A percentile compares a stretch with the other conserved stretches of the same genome.
phyloP scores from a whole-genome alignment of 2,329 filamentous ascomycete genomes.

The Parafenestella ontariensis region DNA sequence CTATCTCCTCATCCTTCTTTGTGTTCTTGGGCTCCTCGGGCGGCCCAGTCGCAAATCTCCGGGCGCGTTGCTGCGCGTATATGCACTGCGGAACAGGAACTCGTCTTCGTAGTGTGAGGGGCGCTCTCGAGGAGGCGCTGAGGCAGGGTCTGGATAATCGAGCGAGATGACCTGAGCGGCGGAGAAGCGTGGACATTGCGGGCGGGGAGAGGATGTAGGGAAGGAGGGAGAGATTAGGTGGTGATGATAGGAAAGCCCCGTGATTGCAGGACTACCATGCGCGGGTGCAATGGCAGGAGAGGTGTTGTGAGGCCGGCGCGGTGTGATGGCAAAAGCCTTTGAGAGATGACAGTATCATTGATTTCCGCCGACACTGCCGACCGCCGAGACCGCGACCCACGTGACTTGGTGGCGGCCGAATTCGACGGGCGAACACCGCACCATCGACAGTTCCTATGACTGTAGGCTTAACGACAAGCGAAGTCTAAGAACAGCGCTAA shows the following conservation, averaged over 20 bases:
- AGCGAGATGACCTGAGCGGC: constrained; percentile 71
- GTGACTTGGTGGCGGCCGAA: too few species aligned
- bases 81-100: constrained; percentile 52
- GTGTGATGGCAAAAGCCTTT: constrained; percentile 22
- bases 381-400: too few species aligned
- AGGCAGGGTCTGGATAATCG: constrained; percentile 66
- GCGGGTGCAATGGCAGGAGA: constrained; percentile 5
- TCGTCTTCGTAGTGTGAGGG: constrained; percentile 44
- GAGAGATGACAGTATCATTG: constrained; percentile 21
- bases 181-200: constrained; percentile 71
- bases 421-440: too few species aligned
- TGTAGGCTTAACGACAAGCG: too few species aligned
- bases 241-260: constrained; percentile 1
- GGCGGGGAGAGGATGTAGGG: constrained; percentile 29
- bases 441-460: too few species aligned
- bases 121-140: constrained; percentile 59
- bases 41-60: constrained; percentile 52
- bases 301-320: constrained; percentile 19
- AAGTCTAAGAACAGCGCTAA: too few species aligned
- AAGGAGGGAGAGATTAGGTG: constrained; percentile 12
- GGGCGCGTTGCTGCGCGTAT: constrained; percentile 52
- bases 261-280: constrained; percentile 23
- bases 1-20: constrained; percentile 33
- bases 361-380: too few species aligned
- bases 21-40: constrained; percentile 43